A percentile compares a stretch with the other conserved stretches of the same genome.
These are phyloP conservation scores for Pleurotus tuoliensis DNA, from an alignment of 768 basidiomycete genomes.

Conservation along the genomic window DNA sequence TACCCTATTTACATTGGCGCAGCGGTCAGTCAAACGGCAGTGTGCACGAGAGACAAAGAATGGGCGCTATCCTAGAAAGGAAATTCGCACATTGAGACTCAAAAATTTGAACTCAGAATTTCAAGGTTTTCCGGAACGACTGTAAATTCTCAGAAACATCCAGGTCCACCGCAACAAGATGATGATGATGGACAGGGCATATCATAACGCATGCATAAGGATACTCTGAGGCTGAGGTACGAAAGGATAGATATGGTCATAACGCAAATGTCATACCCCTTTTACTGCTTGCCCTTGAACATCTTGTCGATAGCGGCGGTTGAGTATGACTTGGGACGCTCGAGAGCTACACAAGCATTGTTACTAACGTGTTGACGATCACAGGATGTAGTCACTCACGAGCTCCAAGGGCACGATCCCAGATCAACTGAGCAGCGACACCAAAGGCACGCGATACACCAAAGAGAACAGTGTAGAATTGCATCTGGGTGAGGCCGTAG, in stretches of 20 bases:
- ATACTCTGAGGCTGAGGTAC: background rate
- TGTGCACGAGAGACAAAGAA: too few relatives aligned
- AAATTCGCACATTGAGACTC: too few relatives aligned
- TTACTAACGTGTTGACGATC: too few relatives aligned
- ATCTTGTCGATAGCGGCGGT: slow-evolving; percentile 76
- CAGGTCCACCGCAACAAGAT: too few relatives aligned
- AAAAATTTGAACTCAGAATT: too few relatives aligned
- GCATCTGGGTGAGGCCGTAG: slow-evolving; percentile 86
- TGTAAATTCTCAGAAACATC: too few relatives aligned
- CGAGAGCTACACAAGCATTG: slow-evolving; percentile 50
- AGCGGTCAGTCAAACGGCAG: too few relatives aligned
- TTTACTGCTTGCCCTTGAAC: slow-evolving; percentile 53
- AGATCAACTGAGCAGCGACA: slow-evolving; percentile 85
- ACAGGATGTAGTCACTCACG: slow-evolving; percentile 46
- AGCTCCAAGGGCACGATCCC: slow-evolving; percentile 91
- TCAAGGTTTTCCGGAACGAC: too few relatives aligned
- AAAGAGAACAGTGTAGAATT: slow-evolving; percentile 97
- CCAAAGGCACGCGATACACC: slow-evolving; percentile 95
- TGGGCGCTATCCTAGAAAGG: too few relatives aligned
- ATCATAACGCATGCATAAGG: too few relatives aligned
- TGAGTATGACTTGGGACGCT: slow-evolving; percentile 91
- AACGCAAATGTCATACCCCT: slow-evolving; percentile 9
- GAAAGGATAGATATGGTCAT: background rate
- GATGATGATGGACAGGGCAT: too few relatives aligned
- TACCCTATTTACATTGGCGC: too few relatives aligned